Conservation (phyloP, 108 stramenopile species). For the Hondaea fermentalgiana region DNA sequence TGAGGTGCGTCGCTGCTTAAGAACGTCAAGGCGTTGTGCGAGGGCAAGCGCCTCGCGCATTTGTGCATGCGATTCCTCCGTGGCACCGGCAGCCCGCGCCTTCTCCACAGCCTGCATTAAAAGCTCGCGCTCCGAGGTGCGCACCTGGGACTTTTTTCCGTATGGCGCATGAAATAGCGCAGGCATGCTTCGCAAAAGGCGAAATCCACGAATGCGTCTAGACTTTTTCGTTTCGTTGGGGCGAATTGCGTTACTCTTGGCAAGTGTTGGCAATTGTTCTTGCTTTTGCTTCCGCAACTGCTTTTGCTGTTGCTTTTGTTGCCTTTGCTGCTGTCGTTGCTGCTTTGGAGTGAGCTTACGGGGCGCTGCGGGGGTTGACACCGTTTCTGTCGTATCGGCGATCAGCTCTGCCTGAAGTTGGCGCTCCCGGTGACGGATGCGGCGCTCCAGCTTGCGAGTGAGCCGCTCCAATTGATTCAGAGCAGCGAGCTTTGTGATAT, state of each 20-base stretch:
- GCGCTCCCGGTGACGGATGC: background rate
- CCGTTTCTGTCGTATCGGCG: background rate
- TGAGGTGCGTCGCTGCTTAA: background rate
- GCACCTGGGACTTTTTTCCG: background rate
- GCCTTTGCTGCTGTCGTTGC: background rate
- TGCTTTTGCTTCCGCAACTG: no score
- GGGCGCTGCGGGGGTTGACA: background rate
- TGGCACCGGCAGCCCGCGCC: background rate
- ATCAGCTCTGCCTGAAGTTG: background rate
- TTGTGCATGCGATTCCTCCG: background rate
- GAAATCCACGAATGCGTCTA: background rate
- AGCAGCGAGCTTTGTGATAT: background rate
- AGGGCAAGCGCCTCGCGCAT: background rate
- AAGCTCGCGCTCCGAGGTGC: background rate
- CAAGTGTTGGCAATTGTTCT: no score
- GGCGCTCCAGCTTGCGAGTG: background rate
- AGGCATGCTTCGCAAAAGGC: background rate
- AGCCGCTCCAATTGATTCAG: constrained; percentile 1
- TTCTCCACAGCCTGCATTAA: background rate
- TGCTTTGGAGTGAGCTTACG: background rate
- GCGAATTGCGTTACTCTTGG: background rate
- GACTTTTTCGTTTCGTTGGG: background rate
- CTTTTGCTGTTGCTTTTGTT: background rate
- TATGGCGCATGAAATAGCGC: background rate
- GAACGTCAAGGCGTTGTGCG: background rate